Conservation (phyloP, 441 rosid genomes). For the Mallotus repandus region DNA sequence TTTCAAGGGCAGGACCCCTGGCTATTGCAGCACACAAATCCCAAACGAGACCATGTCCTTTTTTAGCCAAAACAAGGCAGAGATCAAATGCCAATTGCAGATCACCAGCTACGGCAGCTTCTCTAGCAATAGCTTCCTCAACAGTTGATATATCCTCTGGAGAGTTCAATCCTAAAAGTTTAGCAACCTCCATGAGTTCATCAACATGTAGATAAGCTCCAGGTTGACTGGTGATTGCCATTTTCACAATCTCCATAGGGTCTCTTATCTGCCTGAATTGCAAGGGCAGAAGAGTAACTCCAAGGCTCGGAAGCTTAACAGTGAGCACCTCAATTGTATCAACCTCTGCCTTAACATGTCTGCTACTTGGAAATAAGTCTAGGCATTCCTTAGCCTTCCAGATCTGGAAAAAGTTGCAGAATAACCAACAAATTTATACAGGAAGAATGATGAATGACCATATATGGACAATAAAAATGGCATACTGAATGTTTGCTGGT, state of each 20-base stretch:
- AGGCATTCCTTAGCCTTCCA: constrained; percentile 99
- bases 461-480: neutral
- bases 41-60: constrained; percentile 97
- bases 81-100: constrained; percentile 97
- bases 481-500: neutral
- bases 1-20: constrained; percentile 93
- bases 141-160: constrained; percentile 73
- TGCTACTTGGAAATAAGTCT: constrained; percentile 78
- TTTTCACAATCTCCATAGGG: constrained; percentile 95
- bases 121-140: constrained; percentile 98
- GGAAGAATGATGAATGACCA: constrained; percentile 2
- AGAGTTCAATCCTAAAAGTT: constrained; percentile 88
- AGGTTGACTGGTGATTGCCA: constrained; percentile 89
- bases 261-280: constrained; percentile 96
- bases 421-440: constrained; percentile 21
- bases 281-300: constrained; percentile 87
- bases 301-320: constrained; percentile 89
- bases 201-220: constrained; percentile 94
- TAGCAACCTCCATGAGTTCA: constrained; percentile 90
- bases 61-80: constrained; percentile 76
- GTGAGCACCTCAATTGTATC: constrained; percentile 86
- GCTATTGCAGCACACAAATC: constrained; percentile 99
- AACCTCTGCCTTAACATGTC: constrained; percentile 78
- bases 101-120: constrained; percentile 98
- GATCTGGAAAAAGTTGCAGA: constrained; percentile 53